Percentiles rank a stretch among this genome's conserved stretches.
These are phyloP conservation scores for Trichoderma aggressivum DNA, from an alignment of 2,329 filamentous ascomycete species.

Conservation along the genomic window DNA sequence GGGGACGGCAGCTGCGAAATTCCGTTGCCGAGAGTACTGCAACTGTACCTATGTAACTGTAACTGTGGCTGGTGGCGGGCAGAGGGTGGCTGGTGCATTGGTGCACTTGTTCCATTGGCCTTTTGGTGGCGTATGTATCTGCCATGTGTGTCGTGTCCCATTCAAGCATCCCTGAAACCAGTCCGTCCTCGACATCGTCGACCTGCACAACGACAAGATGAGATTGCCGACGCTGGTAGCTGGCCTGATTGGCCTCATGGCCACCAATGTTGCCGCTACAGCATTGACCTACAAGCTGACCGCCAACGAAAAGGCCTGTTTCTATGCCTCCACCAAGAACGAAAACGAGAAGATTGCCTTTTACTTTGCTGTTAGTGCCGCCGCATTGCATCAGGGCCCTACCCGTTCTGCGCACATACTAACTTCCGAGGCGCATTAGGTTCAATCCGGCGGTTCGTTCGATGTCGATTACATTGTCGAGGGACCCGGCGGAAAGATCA, in stretches of 20 bases:
- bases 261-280: constrained; percentile 74
- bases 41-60: background rate
- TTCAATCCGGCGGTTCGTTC: constrained; percentile 97
- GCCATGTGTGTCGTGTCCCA: constrained; percentile 21
- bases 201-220: constrained; percentile 49
- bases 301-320: constrained; percentile 93
- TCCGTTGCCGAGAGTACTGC: constrained; percentile 20
- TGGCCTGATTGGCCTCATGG: constrained; percentile 68
- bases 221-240: constrained; percentile 59
- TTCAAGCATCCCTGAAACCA: constrained; percentile 10
- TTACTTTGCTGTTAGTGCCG: constrained; percentile 82
- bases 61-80: background rate
- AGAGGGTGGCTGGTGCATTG: background rate
- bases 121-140: background rate
- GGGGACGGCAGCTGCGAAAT: constrained; percentile 23
- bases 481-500: constrained; percentile 74
- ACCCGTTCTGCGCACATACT: background rate
- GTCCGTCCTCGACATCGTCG: constrained; percentile 29
- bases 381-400: background rate
- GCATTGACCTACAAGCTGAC: constrained; percentile 89
- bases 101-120: background rate
- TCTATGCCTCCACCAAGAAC: constrained; percentile 77
- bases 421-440: constrained; percentile 47
- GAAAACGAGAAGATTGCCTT: constrained; percentile 89
- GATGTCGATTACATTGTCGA: constrained; percentile 91